phyloP scores from a whole-genome alignment of 2,329 filamentous ascomycete species.

The Trichoderma sp. region DNA sequence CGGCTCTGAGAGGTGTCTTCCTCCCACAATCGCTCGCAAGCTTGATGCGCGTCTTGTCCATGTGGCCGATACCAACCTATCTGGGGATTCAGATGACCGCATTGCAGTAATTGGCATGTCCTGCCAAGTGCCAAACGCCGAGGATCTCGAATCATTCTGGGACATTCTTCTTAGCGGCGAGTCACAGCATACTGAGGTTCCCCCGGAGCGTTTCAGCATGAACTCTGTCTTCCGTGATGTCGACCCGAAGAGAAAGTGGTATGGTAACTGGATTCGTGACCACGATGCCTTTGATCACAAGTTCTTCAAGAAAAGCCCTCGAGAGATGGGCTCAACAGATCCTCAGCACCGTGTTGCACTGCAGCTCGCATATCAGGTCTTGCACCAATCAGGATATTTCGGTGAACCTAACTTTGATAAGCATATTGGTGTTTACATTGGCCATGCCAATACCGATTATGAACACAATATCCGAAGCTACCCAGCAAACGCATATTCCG shows the following conservation, averaged over 20 bases:
- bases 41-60: not conserved
- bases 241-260: slow-evolving; percentile 18
- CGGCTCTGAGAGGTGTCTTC: slow-evolving; percentile 37
- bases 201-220: not conserved
- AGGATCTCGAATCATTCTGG: slow-evolving; percentile 36
- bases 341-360: slow-evolving; percentile 40
- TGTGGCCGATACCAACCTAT: not conserved
- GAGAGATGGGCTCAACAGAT: slow-evolving; percentile 38
- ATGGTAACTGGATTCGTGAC: slow-evolving; percentile 27
- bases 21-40: slow-evolving; percentile 30
- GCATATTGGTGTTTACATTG: slow-evolving; percentile 39
- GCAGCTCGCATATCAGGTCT: slow-evolving; percentile 41
- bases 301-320: slow-evolving; percentile 41
- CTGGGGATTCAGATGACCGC: too few species aligned
- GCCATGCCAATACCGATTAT: slow-evolving; percentile 36
- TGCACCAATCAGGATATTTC: slow-evolving; percentile 32
- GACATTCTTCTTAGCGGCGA: slow-evolving; percentile 23
- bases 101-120: slow-evolving; percentile 41
- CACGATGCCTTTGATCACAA: slow-evolving; percentile 35
- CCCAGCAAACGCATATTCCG: slow-evolving; percentile 35
- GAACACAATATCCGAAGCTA: slow-evolving; percentile 40
- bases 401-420: not conserved
- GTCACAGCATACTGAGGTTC: slow-evolving; percentile 18
- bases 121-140: slow-evolving; percentile 37
- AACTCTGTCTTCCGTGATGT: not conserved